Base-by-base conservation (phyloP, 352 stramenopile species). In the Thalassiosira livingstoniorum region DNA sequence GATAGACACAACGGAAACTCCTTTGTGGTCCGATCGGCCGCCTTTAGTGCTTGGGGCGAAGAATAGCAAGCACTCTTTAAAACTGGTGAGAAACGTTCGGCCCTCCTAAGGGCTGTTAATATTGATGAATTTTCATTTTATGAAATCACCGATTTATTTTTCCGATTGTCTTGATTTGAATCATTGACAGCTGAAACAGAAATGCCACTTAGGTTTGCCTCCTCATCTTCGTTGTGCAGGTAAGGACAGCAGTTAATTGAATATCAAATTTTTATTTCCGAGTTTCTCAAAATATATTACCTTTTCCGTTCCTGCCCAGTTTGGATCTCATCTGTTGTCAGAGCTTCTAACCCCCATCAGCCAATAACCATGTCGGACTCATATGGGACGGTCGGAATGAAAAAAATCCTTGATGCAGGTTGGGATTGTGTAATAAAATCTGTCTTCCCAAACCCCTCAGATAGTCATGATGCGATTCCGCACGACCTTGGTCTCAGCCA, bases 261-360 rank as follows among this genome's bases (percentile, higher is more conserved):
- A 71, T 43, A 43, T 10, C 23, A 27, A 37, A 1, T 57, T 39
- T 57, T 69, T 25, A 11, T 0, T 29, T 7, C 37, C 18, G 4
- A 34, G 15, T 0, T 61, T 61, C 25, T 34, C 32, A 63, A 37
- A 43, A 15, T 25, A 13, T 27, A 65, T 47, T 4, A 43, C 45
- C 32, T 47, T 4, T 65, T 27, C 4, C 57, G 25, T 29, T 43
- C n/a, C 2, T 53, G 64, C 32, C 80, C 80, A 66, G 80, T 94
- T 15, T 94, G 89, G 89, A 81, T 92, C 25, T 88, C 85, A 70
- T 92, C 89, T 42, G 75, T 92, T 13, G 60, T 89, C 45, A 75
- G 86, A 75, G 70, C 85, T 3, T 78, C 66, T n/a, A 82, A 90
- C 75, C 80, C 85, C 4, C 67, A 90, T 67, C 74, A 90, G 61